Evolutionary conservation across 2,329 filamentous ascomycete species (phyloP).

Genomic region (Dactylellina haptotyla): DNA sequence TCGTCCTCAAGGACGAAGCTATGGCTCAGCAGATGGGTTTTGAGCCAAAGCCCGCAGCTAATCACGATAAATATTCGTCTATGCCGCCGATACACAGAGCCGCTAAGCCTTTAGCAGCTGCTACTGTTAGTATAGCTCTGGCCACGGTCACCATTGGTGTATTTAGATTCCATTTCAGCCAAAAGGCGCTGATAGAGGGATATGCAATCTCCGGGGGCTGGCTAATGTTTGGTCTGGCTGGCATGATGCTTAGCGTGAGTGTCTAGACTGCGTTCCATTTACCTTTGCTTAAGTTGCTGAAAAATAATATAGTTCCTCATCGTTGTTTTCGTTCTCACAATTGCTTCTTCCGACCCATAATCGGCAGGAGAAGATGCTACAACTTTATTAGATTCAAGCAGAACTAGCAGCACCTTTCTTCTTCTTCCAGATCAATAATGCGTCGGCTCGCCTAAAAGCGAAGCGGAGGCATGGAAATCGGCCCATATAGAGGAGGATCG

Average conservation of each 20-base stretch:
- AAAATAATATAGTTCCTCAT: constrained; percentile 31
- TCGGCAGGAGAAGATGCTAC: no score
- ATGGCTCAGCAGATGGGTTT: constrained; percentile 1
- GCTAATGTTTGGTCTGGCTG: constrained; percentile 32
- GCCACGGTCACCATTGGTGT: constrained; percentile 33
- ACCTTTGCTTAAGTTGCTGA: background rate
- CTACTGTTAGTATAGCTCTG: constrained; percentile 33
- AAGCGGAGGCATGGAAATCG: no score
- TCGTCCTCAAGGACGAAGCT: constrained; percentile 28
- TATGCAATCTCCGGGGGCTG: constrained; percentile 45
- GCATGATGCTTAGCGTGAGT: constrained; percentile 31
- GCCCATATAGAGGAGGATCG: no score
- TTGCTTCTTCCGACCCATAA: constrained; percentile 26
- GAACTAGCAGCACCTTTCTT: no score
- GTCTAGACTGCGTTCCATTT: background rate
- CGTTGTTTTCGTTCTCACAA: constrained; percentile 20
- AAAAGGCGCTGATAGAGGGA: constrained; percentile 45
- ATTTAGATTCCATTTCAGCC: constrained; percentile 35
- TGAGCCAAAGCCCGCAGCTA: background rate
- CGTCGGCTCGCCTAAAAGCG: no score
- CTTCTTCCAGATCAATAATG: no score
- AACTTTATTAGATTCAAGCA: no score
- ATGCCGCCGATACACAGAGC: constrained; percentile 23
- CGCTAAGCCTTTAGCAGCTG: constrained; percentile 9
- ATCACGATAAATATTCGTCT: background rate